Base-by-base conservation (phyloP, 1,284 basidiomycete genomes). In the Moesziomyces parantarcticus region DNA sequence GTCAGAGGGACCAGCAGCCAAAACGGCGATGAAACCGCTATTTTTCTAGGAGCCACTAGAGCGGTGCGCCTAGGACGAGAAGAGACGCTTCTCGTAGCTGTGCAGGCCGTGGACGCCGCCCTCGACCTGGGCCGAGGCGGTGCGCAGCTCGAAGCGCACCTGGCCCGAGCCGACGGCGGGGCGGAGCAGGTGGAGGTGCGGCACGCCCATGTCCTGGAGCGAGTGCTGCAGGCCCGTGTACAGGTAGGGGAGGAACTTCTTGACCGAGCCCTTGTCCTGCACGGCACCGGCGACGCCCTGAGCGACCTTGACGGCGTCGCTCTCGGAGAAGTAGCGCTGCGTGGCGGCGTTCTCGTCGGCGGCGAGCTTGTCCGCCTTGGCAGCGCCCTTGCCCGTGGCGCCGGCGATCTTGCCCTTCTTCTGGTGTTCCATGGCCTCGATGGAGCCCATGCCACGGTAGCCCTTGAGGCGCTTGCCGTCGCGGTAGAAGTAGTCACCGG, bases 401-500 rank as follows among this genome's bases (percentile, higher is more conserved):
- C 83, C 55, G 75, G 80, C 18, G 64, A 78, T 50, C 55, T 65
- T 77, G 63, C 57, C 50, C 73, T 77, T 79, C 64, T 73, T 77
- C 69, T 75, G 72, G 76, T 82, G 82, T 70, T 81, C 81, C 82
- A 83, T 83, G 23, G 82, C 80, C 56, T 81, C 80, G 58, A 83
- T 78, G 78, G 91, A 93, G 42, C 96, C 96, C 96, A 99, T 99
- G 13, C 97, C 96, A 67, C 97, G 91, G 87, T 99, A 99, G 41
- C 95, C 90, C 88, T 99, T 99, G 84, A 99, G 92, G 47, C 97
- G 91, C 88, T 97, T 96, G 77, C 96, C 96, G 79, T 98, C 95
- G 84, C 97, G 94, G 86, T 96, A 97, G 85, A 96, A 98, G 88
- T 97, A 99, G 86, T 98, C 95, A 77, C 97, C 97, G 0, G 97